These are phyloP conservation scores for Geum urbanum DNA, from an alignment of 306 rosid genomes.

Conservation along the genomic window DNA sequence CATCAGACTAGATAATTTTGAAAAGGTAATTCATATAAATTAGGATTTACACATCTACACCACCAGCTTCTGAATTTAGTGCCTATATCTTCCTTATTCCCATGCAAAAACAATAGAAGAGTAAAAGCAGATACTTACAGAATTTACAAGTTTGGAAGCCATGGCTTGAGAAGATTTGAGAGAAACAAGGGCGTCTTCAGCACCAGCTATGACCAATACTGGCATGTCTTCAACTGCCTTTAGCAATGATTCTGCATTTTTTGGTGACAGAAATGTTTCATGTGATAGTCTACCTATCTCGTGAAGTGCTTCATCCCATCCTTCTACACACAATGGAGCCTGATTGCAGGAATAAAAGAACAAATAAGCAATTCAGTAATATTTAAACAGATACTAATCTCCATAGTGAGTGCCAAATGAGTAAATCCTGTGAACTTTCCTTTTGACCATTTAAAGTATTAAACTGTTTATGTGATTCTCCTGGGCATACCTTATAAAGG, in stretches of 20 bases:
- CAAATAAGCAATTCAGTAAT: neutral
- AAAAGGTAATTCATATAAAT: neutral
- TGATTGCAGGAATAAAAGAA: slow-evolving; percentile 21
- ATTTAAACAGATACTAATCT: neutral
- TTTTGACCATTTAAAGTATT: neutral
- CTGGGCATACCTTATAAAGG: slow-evolving; percentile 60
- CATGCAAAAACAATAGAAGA: neutral
- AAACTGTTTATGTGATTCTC: neutral
- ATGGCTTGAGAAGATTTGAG: slow-evolving; percentile 70
- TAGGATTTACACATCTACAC: neutral
- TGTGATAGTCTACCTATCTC: slow-evolving; percentile 91
- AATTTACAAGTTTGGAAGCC: slow-evolving; percentile 83
- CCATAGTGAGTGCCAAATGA: neutral
- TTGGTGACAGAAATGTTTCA: slow-evolving; percentile 56
- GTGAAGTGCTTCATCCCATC: slow-evolving; percentile 91
- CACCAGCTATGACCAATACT: slow-evolving; percentile 65
- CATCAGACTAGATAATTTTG: slow-evolving; percentile 16
- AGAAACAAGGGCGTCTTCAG: slow-evolving; percentile 75
- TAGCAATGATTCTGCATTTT: slow-evolving; percentile 63
- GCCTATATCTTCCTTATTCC: neutral
- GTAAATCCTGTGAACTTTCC: neutral
- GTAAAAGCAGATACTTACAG: slow-evolving; percentile 43
- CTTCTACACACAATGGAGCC: slow-evolving; percentile 84
- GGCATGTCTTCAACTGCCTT: slow-evolving; percentile 65
- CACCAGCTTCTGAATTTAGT: neutral